Conservation (phyloP, 192 early-diverging fungal genomes). For the Coemansia sp. region DNA sequence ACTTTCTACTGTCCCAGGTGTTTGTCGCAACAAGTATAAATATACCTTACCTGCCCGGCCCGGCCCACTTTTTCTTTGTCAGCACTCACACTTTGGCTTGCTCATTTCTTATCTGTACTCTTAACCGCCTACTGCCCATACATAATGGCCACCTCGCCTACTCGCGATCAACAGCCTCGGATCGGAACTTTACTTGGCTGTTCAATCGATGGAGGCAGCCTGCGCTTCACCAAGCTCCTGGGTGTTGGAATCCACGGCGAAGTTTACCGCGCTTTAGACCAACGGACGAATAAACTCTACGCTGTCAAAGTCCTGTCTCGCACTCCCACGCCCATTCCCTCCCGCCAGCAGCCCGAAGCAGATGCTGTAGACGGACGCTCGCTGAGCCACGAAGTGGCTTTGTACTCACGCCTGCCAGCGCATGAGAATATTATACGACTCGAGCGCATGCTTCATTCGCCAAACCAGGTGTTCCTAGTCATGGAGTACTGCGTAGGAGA, state of each 20-base stretch:
- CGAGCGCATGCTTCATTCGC: constrained; percentile 85
- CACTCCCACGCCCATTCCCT: neutral
- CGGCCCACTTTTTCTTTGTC: too few relatives aligned
- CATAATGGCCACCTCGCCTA: neutral
- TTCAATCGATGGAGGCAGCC: constrained; percentile 48
- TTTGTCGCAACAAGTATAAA: too few relatives aligned
- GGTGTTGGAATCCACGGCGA: constrained; percentile 73
- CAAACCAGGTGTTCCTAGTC: constrained; percentile 84
- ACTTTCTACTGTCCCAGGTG: too few relatives aligned
- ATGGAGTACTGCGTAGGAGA: constrained; percentile 94
- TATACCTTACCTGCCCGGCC: too few relatives aligned
- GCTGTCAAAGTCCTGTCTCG: constrained; percentile 60
- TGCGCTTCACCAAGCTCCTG: constrained; percentile 51
- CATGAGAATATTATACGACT: constrained; percentile 85
- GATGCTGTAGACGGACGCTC: constrained; percentile 40
- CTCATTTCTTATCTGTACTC: too few relatives aligned
- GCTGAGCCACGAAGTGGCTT: constrained; percentile 39
- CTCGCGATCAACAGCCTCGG: neutral
- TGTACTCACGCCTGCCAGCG: constrained; percentile 57
- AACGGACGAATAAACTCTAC: constrained; percentile 47
- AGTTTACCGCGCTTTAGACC: constrained; percentile 62
- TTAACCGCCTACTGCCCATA: neutral
- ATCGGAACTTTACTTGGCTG: constrained; percentile 38
- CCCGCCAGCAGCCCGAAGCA: constrained; percentile 5
- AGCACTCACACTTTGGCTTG: too few relatives aligned